phyloP scores from a whole-genome alignment of 139 green algal genomes.

The Auxenochlorella protothecoides region DNA sequence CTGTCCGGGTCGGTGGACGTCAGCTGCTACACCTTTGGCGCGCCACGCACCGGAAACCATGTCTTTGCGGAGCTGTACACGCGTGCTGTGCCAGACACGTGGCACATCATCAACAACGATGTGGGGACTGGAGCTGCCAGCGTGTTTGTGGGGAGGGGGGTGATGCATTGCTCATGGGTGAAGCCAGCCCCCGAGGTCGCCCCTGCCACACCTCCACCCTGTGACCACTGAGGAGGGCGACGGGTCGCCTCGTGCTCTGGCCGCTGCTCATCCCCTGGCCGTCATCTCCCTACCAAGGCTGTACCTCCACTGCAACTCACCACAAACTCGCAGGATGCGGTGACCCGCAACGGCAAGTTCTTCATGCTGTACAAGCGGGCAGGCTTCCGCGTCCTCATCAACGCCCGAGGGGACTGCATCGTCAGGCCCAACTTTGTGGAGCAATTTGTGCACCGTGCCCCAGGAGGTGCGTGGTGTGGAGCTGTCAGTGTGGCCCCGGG shows the following conservation, averaged over 20 bases:
- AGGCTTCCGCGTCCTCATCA: constrained; percentile 36
- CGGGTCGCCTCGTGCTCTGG: no score
- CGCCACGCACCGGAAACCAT: constrained; percentile 47
- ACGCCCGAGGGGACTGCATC: constrained; percentile 27
- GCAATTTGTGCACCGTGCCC: not conserved
- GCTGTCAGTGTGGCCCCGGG: no score
- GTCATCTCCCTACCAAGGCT: no score
- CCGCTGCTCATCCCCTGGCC: no score
- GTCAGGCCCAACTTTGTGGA: constrained; percentile 33
- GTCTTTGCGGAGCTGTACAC: constrained; percentile 40
- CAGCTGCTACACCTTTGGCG: constrained; percentile 43
- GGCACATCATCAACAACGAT: constrained; percentile 51
- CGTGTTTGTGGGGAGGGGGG: no score
- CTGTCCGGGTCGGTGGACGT: not conserved
- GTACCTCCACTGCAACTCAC: no score
- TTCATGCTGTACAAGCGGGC: constrained; percentile 26
- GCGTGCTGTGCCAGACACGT: constrained; percentile 36
- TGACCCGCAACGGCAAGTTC: constrained; percentile 30
- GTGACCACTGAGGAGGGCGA: no score
- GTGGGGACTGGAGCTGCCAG: no score
- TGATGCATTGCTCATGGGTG: no score
- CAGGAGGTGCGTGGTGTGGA: not conserved
- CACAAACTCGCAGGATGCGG: constrained; percentile 7
- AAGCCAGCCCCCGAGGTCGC: no score
- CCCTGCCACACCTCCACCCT: no score